Conservation (phyloP, 495 filamentous ascomycete species). For the Xylaria scruposa region DNA sequence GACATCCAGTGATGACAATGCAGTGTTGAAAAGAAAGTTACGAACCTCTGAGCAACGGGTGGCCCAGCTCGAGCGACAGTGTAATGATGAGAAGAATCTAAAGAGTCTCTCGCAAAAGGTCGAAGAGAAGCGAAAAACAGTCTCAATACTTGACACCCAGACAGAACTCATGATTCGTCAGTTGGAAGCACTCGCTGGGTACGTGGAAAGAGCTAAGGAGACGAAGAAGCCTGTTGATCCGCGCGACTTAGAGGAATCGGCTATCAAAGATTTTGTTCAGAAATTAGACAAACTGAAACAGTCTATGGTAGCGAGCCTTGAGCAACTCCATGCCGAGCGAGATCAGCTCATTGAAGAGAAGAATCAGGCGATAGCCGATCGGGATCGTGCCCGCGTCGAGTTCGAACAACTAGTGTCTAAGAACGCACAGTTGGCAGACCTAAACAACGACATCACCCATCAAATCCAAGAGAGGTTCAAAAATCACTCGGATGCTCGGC, state of each 20-base stretch:
- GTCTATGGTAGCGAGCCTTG: slow-evolving; percentile 75
- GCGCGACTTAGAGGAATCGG: slow-evolving; percentile 78
- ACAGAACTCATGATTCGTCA: slow-evolving; percentile 95
- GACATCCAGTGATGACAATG: slow-evolving; percentile 72
- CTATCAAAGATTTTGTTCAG: slow-evolving; percentile 86
- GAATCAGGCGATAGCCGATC: slow-evolving; percentile 74
- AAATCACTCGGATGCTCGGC: slow-evolving; percentile 59
- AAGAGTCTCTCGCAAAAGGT: slow-evolving; percentile 86
- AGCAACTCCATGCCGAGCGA: slow-evolving; percentile 81
- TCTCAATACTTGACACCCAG: slow-evolving; percentile 93
- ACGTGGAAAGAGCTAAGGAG: slow-evolving; percentile 70
- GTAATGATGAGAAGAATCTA: slow-evolving; percentile 75
- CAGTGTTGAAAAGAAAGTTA: slow-evolving; percentile 77
- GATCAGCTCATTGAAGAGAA: slow-evolving; percentile 85
- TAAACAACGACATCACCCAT: slow-evolving; percentile 94
- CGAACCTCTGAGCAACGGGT: slow-evolving; percentile 80
- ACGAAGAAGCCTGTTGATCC: slow-evolving; percentile 75
- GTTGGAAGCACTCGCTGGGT: slow-evolving; percentile 78
- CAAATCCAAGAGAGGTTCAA: slow-evolving; percentile 94
- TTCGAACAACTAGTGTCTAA: slow-evolving; percentile 92
- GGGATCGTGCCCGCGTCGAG: slow-evolving; percentile 91
- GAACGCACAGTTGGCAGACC: slow-evolving; percentile 89
- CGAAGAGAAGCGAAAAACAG: slow-evolving; percentile 91
- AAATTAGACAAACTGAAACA: slow-evolving; percentile 87
- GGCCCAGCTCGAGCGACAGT: slow-evolving; percentile 78